phyloP scores from a whole-genome alignment of 2,329 filamentous ascomycete genomes.

The Fusarium nisikadoi region DNA sequence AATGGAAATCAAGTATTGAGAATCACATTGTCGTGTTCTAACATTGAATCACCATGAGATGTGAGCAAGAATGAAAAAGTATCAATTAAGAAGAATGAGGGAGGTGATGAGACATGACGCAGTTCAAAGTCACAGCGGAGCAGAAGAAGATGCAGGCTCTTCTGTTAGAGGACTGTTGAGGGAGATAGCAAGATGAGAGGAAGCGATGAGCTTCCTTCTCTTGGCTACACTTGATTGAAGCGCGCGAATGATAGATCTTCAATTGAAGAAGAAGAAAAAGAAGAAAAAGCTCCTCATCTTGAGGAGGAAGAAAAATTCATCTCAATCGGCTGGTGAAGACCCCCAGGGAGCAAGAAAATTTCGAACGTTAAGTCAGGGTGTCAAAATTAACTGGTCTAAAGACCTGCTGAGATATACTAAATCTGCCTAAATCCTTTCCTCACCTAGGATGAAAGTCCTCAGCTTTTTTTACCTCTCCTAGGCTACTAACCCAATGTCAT shows the following conservation, averaged over 20 bases:
- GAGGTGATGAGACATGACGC: slow-evolving; percentile 12
- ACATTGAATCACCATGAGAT: slow-evolving; percentile 11
- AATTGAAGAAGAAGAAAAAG: background rate
- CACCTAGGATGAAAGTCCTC: background rate
- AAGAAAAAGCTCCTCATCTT: background rate
- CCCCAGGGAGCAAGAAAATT: background rate
- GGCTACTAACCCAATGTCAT: slow-evolving; percentile 23
- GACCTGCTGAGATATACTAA: no score
- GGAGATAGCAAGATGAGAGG: background rate
- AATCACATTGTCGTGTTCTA: slow-evolving; percentile 12
- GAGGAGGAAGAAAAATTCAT: slow-evolving; percentile 26
- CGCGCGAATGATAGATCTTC: slow-evolving; percentile 1
- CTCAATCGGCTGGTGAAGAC: slow-evolving; percentile 17
- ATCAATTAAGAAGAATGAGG: slow-evolving; percentile 1
- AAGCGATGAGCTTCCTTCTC: background rate
- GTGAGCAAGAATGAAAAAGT: background rate
- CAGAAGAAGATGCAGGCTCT: slow-evolving; percentile 4
- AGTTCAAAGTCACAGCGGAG: slow-evolving; percentile 19
- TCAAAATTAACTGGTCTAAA: background rate
- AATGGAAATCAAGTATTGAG: slow-evolving; percentile 47
- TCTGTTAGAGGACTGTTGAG: slow-evolving; percentile 1
- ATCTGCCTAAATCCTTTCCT: background rate
- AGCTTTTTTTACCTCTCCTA: background rate
- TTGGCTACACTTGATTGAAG: slow-evolving; percentile 10
- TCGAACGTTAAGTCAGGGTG: background rate